phyloP scores from a whole-genome alignment of 2,329 filamentous ascomycete species.

The Corynespora cassiicola region DNA sequence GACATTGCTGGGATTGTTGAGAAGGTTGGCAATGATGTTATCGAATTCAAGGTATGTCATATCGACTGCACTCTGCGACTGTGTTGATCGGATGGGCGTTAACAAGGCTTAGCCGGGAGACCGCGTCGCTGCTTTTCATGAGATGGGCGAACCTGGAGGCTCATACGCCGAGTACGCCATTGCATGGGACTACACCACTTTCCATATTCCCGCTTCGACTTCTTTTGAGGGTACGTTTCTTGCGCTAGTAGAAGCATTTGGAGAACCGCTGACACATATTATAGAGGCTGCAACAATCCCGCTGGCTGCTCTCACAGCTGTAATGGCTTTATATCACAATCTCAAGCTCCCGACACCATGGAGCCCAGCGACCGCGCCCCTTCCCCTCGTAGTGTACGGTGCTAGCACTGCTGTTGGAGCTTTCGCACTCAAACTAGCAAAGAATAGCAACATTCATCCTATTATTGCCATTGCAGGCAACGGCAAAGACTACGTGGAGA shows the following conservation, averaged over 20 bases:
- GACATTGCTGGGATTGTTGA: slow-evolving; percentile 62
- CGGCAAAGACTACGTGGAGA: slow-evolving; percentile 33
- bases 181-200: slow-evolving; percentile 60
- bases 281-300: slow-evolving; percentile 51
- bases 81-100: no score
- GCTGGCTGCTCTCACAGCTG: slow-evolving; percentile 51
- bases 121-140: slow-evolving; percentile 60
- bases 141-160: slow-evolving; percentile 58
- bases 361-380: slow-evolving; percentile 15
- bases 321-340: slow-evolving; percentile 46
- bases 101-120: no score
- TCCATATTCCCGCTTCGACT: slow-evolving; percentile 56
- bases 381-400: slow-evolving; percentile 42
- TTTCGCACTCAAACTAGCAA: slow-evolving; percentile 43
- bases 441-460: slow-evolving; percentile 42
- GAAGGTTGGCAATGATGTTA: slow-evolving; percentile 59
- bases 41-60: slow-evolving; percentile 65
- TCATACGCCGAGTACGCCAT: slow-evolving; percentile 67
- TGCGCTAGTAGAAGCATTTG: no score
- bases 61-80: no score
- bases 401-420: slow-evolving; percentile 41
- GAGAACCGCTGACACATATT: no score
- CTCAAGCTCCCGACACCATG: slow-evolving; percentile 48
- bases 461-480: slow-evolving; percentile 44
- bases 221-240: slow-evolving; percentile 55